Percentiles rank a stretch among this genome's conserved stretches.
Conservation (phyloP, 1,284 basidiomycete species). For the Papiliotrema flavescens region DNA sequence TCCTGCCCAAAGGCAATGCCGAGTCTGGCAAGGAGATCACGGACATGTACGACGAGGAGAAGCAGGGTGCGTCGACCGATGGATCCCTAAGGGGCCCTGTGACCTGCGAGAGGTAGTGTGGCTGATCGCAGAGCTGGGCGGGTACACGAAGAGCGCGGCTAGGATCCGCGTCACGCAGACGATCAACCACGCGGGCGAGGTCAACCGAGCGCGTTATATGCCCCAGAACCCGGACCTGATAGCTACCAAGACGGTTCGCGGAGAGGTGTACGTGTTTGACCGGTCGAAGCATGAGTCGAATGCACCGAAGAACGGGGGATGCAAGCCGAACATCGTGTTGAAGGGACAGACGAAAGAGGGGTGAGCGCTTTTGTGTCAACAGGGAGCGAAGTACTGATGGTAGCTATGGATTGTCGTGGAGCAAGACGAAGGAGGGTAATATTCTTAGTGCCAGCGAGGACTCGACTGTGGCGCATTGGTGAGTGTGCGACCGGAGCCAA, state of each 20-base stretch:
- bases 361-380: conserved; percentile 52
- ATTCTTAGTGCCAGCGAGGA: conserved; percentile 92
- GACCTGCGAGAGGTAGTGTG: too few species aligned
- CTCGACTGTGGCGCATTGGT: conserved; percentile 94
- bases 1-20: conserved; percentile 71
- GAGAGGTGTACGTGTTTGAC: conserved; percentile 92
- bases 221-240: conserved; percentile 97
- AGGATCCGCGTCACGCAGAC: conserved; percentile 86
- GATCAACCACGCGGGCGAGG: conserved; percentile 95
- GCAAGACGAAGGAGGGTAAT: conserved; percentile 73
- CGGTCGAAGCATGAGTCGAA: conserved; percentile 94
- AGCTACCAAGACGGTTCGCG: conserved; percentile 86
- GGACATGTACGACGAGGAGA: conserved; percentile 84
- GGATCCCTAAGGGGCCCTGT: too few species aligned
- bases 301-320: conserved; percentile 76
- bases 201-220: conserved; percentile 97
- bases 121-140: conserved; percentile 65
- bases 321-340: conserved; percentile 85
- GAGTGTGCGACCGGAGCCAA: conserved; percentile 23
- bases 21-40: conserved; percentile 62
- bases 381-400: conserved; percentile 7
- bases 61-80: conserved; percentile 56
- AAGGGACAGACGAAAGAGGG: conserved; percentile 91
- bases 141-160: conserved; percentile 70
- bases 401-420: conserved; percentile 94